Conservation (phyloP, 2,329 filamentous ascomycete genomes). For the Aspergillus eucalypticola region DNA sequence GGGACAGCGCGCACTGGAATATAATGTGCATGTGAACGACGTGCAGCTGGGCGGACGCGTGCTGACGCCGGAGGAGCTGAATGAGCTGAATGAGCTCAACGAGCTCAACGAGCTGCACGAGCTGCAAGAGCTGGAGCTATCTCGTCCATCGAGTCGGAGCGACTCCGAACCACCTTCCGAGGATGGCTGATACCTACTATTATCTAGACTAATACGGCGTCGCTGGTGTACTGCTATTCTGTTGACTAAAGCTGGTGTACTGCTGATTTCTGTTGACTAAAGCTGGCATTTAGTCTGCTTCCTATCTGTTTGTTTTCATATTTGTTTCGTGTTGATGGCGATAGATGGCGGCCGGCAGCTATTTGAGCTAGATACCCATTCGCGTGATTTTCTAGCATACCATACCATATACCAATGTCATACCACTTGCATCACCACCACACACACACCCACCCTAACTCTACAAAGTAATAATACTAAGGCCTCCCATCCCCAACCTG, state of each 20-base stretch:
- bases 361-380: neutral
- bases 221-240: neutral
- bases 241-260: neutral
- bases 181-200: neutral
- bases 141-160: slow-evolving; percentile 36
- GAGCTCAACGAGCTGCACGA: slow-evolving; percentile 21
- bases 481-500: slow-evolving; percentile 31
- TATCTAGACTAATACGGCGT: neutral
- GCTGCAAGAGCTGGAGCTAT: slow-evolving; percentile 27
- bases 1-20: slow-evolving; percentile 81
- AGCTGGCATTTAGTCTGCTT: slow-evolving; percentile 7
- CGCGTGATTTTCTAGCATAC: neutral
- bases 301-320: too few relatives aligned
- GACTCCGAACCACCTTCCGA: neutral
- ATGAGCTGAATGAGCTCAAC: slow-evolving; percentile 47
- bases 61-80: slow-evolving; percentile 66
- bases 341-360: neutral
- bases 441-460: too few relatives aligned
- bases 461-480: neutral
- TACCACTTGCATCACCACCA: too few relatives aligned
- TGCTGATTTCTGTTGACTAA: slow-evolving; percentile 2
- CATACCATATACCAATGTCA: too few relatives aligned
- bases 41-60: slow-evolving; percentile 80
- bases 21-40: slow-evolving; percentile 76
- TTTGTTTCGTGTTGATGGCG: neutral